Evolutionary conservation across 805 yeast species (phyloP).

Genomic region (Candida fluviatilis): DNA sequence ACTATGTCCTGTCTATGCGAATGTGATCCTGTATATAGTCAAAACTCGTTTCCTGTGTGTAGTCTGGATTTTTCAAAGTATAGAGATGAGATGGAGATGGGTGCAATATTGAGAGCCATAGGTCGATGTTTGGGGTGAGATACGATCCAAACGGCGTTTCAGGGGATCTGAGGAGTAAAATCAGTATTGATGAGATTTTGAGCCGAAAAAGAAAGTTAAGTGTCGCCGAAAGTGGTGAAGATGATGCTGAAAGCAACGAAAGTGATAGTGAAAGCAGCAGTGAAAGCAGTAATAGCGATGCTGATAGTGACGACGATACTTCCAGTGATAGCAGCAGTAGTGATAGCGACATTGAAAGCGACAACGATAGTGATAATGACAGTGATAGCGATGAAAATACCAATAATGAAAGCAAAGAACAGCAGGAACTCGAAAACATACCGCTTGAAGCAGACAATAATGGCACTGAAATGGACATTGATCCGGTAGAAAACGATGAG

Average conservation of each 20-base stretch:
- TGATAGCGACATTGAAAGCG: conserved; percentile 5
- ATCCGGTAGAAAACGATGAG: conserved; percentile 7
- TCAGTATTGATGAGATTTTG: conserved; percentile 1
- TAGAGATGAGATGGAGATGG: neutral
- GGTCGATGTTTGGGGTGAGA: conserved; percentile 58
- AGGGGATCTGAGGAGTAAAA: neutral
- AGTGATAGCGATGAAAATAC: conserved; percentile 11
- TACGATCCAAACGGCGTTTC: conserved; percentile 45
- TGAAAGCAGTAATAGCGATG: conserved; percentile 9
- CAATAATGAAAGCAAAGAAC: conserved; percentile 13
- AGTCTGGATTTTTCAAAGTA: too few species aligned
- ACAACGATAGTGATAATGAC: conserved; percentile 10
- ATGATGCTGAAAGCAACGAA: conserved; percentile 9
- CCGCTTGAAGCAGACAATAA: conserved; percentile 7
- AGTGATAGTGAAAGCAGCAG: conserved; percentile 10
- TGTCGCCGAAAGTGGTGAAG: conserved; percentile 3
- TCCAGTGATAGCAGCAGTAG: conserved; percentile 17
- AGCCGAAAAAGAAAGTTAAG: conserved; percentile 18
- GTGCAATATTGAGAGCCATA: neutral
- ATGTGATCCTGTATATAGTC: neutral
- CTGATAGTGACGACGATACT: neutral
- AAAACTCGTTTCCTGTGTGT: too few species aligned
- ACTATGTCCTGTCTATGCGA: neutral
- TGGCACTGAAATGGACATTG: conserved; percentile 4
- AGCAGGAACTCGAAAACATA: conserved; percentile 9